These are phyloP conservation scores for Medicago arabica DNA, from an alignment of 306 rosid genomes.

Conservation along the genomic window DNA sequence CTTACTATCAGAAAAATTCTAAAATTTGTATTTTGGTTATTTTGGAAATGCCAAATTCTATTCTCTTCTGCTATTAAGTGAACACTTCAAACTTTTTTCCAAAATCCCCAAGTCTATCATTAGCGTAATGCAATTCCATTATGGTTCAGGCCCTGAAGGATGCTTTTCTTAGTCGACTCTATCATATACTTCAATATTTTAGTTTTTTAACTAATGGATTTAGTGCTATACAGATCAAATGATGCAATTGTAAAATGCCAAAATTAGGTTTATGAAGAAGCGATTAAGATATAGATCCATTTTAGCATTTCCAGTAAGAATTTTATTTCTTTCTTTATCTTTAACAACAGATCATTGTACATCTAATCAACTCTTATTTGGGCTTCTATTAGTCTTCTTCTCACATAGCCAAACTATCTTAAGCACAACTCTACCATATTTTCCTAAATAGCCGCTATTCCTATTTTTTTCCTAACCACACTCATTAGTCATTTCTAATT, in stretches of 20 bases:
- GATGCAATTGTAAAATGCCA: neutral
- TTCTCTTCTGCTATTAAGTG: constrained; percentile 5
- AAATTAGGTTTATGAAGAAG: neutral
- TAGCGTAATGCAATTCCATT: constrained; percentile 18
- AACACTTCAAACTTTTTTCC: neutral
- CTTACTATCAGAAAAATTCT: neutral
- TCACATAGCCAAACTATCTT: constrained; percentile 13
- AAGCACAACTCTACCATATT: constrained; percentile 17
- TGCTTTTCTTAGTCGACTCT: constrained; percentile 19
- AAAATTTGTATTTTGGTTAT: constrained; percentile 13
- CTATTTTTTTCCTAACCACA: too few species aligned
- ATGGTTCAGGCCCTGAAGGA: neutral
- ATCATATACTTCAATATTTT: neutral
- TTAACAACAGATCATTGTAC: neutral
- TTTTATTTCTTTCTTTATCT: constrained; percentile 11
- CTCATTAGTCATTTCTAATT: neutral
- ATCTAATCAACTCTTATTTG: neutral
- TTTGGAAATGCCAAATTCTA: constrained; percentile 1
- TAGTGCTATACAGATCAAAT: neutral
- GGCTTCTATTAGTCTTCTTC: neutral
- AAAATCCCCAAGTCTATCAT: constrained; percentile 27
- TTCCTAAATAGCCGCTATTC: neutral
- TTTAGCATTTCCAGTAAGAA: neutral
- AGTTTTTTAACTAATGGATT: constrained; percentile 5
- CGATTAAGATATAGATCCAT: neutral